Evolutionary conservation across 352 stramenopile species (phyloP).

Genomic region (Pythium sp.): DNA sequence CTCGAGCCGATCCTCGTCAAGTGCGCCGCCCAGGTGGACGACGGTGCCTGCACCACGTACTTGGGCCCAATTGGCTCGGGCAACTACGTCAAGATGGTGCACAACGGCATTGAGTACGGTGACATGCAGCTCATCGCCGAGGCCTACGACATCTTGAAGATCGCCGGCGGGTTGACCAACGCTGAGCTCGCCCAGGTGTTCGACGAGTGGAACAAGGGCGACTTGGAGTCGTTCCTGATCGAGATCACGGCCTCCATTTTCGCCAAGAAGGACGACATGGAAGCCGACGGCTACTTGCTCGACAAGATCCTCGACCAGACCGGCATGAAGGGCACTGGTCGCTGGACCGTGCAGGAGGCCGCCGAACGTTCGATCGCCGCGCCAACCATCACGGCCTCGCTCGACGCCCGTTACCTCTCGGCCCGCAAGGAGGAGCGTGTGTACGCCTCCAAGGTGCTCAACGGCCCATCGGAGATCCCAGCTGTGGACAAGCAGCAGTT

Average conservation of each 20-base stretch:
- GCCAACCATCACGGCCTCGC: conserved; percentile 96
- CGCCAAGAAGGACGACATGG: conserved; percentile 95
- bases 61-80: conserved; percentile 94
- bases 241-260: conserved; percentile 99
- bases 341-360: conserved; percentile 95
- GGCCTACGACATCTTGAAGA: conserved; percentile 97
- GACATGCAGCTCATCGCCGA: conserved; percentile 99
- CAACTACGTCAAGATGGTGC: conserved; percentile 99
- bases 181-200: conserved; percentile 93
- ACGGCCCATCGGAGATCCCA: conserved; percentile 92
- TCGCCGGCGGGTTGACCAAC: conserved; percentile 88
- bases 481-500: conserved; percentile 93
- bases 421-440: conserved; percentile 96
- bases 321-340: conserved; percentile 98
- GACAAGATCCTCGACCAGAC: conserved; percentile 99
- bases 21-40: conserved; percentile 94
- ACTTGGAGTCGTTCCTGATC: conserved; percentile 97
- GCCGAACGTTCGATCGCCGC: conserved; percentile 95
- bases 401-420: conserved; percentile 96
- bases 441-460: conserved; percentile 91
- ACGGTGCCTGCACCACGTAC: conserved; percentile 96
- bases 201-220: conserved; percentile 96
- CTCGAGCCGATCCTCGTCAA: conserved; percentile 97
- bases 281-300: conserved; percentile 81
- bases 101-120: conserved; percentile 99